Evolutionary conservation across 176 grass and related monocot genomes (phyloP), one percentile per base, ranked within the genome.

Genomic region (Luzula sylvatica): DNA sequence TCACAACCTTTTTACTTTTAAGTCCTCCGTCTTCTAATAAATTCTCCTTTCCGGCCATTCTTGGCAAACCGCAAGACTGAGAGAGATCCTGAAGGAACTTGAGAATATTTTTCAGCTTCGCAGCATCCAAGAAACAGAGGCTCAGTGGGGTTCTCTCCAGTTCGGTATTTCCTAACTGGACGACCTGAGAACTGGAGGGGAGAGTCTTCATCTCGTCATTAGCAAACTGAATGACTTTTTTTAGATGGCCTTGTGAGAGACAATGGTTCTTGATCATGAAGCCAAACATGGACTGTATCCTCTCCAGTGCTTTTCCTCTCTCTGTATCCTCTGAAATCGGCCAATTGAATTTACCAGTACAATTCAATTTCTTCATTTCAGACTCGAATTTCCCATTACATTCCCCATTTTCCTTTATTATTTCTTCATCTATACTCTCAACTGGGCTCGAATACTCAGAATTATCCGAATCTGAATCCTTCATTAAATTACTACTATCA

Each of bases 251-350:
- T 6, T 12, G 30, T 35, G 92, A 87, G 59, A 98, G 78, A 74
- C 77, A 80, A 42, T 68, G 78, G 45, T 90, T 69, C 42, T 90
- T 86, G 48, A 87, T 67, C 53, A 98, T 78, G 69, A 57, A 49
- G 42, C 76, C 28, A 45, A 98, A 78, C 28, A 72, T 58, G 1
- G 55, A 74, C 38, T 83, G 75, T 18, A 98, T 83, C 50, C 52
- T 83, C 55, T 87, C 86, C 45, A 98, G 65, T 77, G 90, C 42
- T 8, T 63, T 83, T 1, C 35, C 43, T 50, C 78, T 82, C 66
- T 98, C 92, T 5, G 58, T 32, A 77, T 98, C 92, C 71, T 98
- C 86, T 12, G 78, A 74, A 12, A 88, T 46, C 5, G 93, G 92
- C 81, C 85, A 90, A 23, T 76, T 87, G 15, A 61, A 42, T 24